phyloP scores from a whole-genome alignment of 1,284 basidiomycete species.

The Fomitopsis pinicola region DNA sequence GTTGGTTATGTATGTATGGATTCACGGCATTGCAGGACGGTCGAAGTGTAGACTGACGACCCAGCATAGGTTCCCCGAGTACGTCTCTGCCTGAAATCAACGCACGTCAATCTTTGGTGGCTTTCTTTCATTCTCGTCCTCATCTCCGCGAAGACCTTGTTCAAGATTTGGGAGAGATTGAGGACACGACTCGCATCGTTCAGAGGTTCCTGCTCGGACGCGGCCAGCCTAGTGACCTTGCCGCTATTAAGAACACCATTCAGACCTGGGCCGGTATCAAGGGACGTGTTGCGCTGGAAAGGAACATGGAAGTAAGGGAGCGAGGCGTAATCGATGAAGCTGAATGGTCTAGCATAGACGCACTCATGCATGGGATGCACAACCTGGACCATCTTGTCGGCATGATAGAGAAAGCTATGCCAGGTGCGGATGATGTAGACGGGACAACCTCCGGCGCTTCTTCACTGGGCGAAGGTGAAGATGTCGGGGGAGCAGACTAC shows the following conservation, averaged over 20 bases:
- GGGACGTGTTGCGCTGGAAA: slow-evolving; percentile 51
- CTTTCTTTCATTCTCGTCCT: slow-evolving; percentile 62
- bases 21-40: neutral
- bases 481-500: slow-evolving; percentile 6
- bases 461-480: slow-evolving; percentile 19
- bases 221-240: slow-evolving; percentile 66
- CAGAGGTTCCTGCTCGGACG: slow-evolving; percentile 75
- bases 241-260: slow-evolving; percentile 60
- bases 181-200: slow-evolving; percentile 75
- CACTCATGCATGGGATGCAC: slow-evolving; percentile 52
- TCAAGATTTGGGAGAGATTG: slow-evolving; percentile 52
- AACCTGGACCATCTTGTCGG: slow-evolving; percentile 53
- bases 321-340: slow-evolving; percentile 23
- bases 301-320: slow-evolving; percentile 43
- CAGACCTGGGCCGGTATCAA: slow-evolving; percentile 51
- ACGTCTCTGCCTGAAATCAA: slow-evolving; percentile 73
- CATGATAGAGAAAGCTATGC: slow-evolving; percentile 58
- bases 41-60: neutral
- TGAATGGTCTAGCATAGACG: slow-evolving; percentile 54
- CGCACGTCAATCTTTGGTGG: slow-evolving; percentile 75
- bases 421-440: slow-evolving; percentile 17
- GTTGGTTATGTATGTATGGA: slow-evolving; percentile 64
- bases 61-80: slow-evolving; percentile 74
- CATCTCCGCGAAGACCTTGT: slow-evolving; percentile 70
- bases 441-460: slow-evolving; percentile 1